phyloP scores from a whole-genome alignment of 768 basidiomycete species.

The Phaeotremella fagi region DNA sequence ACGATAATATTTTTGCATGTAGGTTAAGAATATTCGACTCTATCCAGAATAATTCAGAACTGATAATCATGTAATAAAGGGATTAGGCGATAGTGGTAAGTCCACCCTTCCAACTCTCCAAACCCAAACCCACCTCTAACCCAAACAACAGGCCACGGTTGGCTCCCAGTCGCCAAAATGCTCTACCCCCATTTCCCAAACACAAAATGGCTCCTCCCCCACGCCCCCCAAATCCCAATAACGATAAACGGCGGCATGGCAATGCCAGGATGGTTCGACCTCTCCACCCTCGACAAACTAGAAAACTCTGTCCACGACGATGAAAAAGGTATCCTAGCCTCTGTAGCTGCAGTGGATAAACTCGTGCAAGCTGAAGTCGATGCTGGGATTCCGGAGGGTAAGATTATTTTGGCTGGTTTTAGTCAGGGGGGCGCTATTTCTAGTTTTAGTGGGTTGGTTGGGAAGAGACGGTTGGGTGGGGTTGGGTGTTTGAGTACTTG shows the following conservation, averaged over 20 bases:
- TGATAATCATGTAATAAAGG: conserved; percentile 4
- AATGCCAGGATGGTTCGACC: conserved; percentile 65
- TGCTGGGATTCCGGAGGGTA: conserved; percentile 61
- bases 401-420: conserved; percentile 83
- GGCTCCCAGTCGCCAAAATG: conserved; percentile 69
- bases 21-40: conserved; percentile 39
- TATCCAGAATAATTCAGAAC: background rate
- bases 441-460: conserved; percentile 67
- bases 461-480: conserved; percentile 65
- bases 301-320: conserved; percentile 58
- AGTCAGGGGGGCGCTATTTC: conserved; percentile 77
- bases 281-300: conserved; percentile 56
- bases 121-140: background rate
- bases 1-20: conserved; percentile 89
- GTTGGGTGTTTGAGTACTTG: conserved; percentile 71
- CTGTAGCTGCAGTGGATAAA: conserved; percentile 59
- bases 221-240: conserved; percentile 65
- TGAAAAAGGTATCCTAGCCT: conserved; percentile 66
- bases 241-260: conserved; percentile 61
- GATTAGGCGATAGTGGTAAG: conserved; percentile 35
- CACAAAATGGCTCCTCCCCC: conserved; percentile 85
- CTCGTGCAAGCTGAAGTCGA: conserved; percentile 72
- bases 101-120: background rate
- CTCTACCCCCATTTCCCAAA: conserved; percentile 61
- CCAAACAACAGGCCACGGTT: conserved; percentile 63